Conservation (phyloP, 768 basidiomycete species). For the Tulasnella sp. region DNA sequence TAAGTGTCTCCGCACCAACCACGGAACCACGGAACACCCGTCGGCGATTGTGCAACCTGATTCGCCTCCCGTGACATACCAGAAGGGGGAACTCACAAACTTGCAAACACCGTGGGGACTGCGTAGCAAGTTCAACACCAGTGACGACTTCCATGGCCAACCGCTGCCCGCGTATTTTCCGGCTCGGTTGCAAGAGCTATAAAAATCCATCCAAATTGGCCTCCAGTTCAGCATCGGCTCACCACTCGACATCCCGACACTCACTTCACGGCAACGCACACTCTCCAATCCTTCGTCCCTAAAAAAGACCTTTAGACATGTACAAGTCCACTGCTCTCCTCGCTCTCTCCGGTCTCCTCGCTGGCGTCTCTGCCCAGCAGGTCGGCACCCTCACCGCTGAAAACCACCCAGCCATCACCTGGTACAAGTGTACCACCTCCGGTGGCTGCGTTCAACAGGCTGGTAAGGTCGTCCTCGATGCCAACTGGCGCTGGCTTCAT, state of each 20-base stretch:
- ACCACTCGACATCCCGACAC: not conserved
- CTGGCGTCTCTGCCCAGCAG: constrained; percentile 41
- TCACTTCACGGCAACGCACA: not conserved
- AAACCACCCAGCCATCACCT: constrained; percentile 48
- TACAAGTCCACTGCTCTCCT: constrained; percentile 16
- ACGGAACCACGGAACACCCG: not conserved
- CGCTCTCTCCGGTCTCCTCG: constrained; percentile 29
- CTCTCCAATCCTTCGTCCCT: not conserved
- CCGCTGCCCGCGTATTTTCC: not conserved
- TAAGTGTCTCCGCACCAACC: constrained; percentile 8
- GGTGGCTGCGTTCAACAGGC: constrained; percentile 35
- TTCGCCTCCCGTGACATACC: constrained; percentile 3
- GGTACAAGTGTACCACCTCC: constrained; percentile 46
- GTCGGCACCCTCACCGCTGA: constrained; percentile 50
- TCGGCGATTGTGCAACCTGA: not conserved
- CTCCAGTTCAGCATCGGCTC: constrained; percentile 7
- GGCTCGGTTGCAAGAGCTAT: not conserved
- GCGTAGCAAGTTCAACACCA: not conserved
- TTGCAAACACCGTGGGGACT: constrained; percentile 1
- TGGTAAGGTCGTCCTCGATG: constrained; percentile 23
- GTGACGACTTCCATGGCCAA: not conserved
- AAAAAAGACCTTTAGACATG: not conserved
- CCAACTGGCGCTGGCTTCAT: constrained; percentile 39
- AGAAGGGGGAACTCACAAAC: constrained; percentile 4
- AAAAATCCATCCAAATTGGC: not conserved